phyloP scores from a whole-genome alignment of 2,329 filamentous ascomycete genomes.

The Allantophomopsis lycopodina region DNA sequence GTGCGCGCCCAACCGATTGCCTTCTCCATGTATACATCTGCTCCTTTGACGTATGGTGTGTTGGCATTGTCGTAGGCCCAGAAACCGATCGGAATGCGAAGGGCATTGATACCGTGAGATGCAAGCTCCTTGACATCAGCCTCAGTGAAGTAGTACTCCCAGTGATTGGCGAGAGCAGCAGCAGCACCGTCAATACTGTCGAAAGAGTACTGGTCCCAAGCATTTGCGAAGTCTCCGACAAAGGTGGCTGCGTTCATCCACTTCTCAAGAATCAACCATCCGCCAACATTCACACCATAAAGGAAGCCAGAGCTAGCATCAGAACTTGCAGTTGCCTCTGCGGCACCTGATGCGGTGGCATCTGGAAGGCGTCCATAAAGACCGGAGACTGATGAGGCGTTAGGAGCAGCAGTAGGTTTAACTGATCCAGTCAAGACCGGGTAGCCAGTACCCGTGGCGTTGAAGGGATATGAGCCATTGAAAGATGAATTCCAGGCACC shows the following conservation, averaged over 20 bases:
- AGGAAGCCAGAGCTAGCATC: constrained; percentile 9
- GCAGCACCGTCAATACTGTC: constrained; percentile 18
- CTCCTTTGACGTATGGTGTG: constrained; percentile 33
- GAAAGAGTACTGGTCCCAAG: constrained; percentile 23
- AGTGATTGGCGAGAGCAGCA: constrained; percentile 25
- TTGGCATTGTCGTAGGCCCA: constrained; percentile 39
- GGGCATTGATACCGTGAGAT: constrained; percentile 38
- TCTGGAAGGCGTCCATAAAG: too few relatives aligned
- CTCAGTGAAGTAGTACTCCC: constrained; percentile 32
- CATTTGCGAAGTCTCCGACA: constrained; percentile 13
- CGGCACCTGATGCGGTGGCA: too few relatives aligned
- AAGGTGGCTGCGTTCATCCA: constrained; percentile 29
- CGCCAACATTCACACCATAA: constrained; percentile 21
- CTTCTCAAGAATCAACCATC: constrained; percentile 18
- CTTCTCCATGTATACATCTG: constrained; percentile 33
- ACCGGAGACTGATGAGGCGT: too few relatives aligned
- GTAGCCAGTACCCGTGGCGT: too few relatives aligned
- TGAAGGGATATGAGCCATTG: too few relatives aligned
- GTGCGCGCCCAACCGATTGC: constrained; percentile 39
- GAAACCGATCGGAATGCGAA: constrained; percentile 43
- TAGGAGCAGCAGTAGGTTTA: too few relatives aligned
- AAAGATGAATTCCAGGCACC: too few relatives aligned
- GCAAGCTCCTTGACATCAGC: constrained; percentile 27
- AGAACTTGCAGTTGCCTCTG: too few relatives aligned
- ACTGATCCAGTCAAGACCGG: too few relatives aligned